Evolutionary conservation across 2,329 filamentous ascomycete species (phyloP).

Genomic region (Cryphonectria japonica): DNA sequence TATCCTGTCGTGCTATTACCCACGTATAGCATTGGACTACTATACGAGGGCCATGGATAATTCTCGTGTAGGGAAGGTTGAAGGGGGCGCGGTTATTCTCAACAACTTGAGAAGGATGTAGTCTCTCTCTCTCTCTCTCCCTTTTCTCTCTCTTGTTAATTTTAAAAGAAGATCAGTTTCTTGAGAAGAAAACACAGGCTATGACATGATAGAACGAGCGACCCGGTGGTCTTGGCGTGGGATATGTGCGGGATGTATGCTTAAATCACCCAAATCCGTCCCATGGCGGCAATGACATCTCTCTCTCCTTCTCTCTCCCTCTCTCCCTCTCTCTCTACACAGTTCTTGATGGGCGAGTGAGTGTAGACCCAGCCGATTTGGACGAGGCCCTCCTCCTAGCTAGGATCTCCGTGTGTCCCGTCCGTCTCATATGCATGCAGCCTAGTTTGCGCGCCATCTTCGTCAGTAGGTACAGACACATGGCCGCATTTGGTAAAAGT

Average conservation of each 20-base stretch:
- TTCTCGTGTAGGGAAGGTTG: background rate
- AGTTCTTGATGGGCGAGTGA: too few relatives aligned
- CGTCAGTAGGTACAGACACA: background rate
- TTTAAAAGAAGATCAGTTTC: background rate
- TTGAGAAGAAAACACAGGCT: background rate
- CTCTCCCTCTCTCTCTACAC: background rate
- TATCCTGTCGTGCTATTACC: background rate
- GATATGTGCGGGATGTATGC: background rate
- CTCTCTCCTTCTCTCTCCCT: too few relatives aligned
- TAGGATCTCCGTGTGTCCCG: background rate
- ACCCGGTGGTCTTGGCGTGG: background rate
- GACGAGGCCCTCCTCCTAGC: background rate
- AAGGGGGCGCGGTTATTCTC: background rate
- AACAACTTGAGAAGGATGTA: background rate
- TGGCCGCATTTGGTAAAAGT: background rate
- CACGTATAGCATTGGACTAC: background rate
- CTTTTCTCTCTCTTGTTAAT: background rate
- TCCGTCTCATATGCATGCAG: conserved; percentile 1
- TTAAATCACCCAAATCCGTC: background rate
- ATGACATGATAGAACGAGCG: too few relatives aligned
- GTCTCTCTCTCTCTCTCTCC: background rate
- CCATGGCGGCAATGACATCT: too few relatives aligned
- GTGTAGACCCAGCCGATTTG: background rate
- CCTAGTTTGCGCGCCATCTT: background rate
- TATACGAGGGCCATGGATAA: background rate